Conservation (phyloP, 1,139 yeast species). For the Diutina pseudorugosa region DNA sequence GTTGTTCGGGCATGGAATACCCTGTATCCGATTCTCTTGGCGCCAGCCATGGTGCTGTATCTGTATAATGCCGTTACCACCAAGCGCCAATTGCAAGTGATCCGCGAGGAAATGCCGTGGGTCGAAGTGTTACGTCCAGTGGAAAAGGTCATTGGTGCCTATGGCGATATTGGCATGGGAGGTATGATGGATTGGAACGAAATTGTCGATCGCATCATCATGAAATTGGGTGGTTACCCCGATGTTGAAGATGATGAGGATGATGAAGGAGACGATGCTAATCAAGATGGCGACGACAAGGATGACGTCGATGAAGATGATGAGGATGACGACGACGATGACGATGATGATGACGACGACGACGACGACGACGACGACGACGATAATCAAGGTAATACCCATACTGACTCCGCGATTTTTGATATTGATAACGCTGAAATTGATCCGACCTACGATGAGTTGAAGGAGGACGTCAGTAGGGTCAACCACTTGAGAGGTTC, state of each 20-base stretch:
- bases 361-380: conserved; percentile 25
- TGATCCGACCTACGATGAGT: background rate
- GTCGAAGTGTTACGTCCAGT: conserved; percentile 81
- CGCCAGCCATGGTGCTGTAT: conserved; percentile 91
- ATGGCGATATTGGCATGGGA: conserved; percentile 93
- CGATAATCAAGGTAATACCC: conserved; percentile 9
- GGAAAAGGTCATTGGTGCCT: conserved; percentile 84
- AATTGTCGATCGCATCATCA: conserved; percentile 72
- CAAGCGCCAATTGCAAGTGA: conserved; percentile 60
- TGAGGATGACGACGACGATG: conserved; percentile 14
- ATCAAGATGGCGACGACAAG: conserved; percentile 16
- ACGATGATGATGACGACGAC: conserved; percentile 35
- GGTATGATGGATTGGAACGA: conserved; percentile 90
- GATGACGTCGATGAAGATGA: conserved; percentile 13
- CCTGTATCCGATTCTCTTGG: conserved; percentile 72
- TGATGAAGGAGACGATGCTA: conserved; percentile 7
- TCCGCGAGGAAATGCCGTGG: conserved; percentile 86
- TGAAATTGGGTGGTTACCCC: conserved; percentile 82
- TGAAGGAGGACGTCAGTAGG: background rate
- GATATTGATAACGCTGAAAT: background rate
- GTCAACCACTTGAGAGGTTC: background rate
- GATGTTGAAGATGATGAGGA: conserved; percentile 72
- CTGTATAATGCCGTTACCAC: conserved; percentile 85
- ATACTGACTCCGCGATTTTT: background rate
- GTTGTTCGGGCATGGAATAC: conserved; percentile 91